These are phyloP conservation scores for Metarhizium robertsii DNA, from an alignment of 2,329 filamentous ascomycete species.

Conservation along the genomic window DNA sequence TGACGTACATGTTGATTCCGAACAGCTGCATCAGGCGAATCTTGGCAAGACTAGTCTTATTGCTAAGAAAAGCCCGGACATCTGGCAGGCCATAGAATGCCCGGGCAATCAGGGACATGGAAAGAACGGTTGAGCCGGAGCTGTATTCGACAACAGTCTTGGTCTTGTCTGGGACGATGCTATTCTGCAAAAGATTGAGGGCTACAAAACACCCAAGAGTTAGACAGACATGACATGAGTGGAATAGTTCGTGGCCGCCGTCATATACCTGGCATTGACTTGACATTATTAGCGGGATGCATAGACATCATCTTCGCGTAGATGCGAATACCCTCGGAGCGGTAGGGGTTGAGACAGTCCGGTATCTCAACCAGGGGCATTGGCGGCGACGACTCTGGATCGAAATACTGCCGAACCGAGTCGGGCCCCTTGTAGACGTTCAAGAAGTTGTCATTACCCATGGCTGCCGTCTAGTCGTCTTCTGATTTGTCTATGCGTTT, in stretches of 20 bases:
- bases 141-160: conserved; percentile 49
- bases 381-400: conserved; percentile 47
- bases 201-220: conserved; percentile 9
- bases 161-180: conserved; percentile 33
- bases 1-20: conserved; percentile 20
- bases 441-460: conserved; percentile 11
- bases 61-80: conserved; percentile 36
- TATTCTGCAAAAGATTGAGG: conserved; percentile 38
- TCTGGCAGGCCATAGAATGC: conserved; percentile 28
- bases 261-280: conserved; percentile 39
- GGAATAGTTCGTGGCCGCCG: too few species aligned
- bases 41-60: conserved; percentile 28
- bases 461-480: background rate
- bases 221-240: background rate
- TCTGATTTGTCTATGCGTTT: background rate
- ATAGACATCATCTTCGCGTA: conserved; percentile 57
- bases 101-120: conserved; percentile 33
- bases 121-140: conserved; percentile 53
- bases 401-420: conserved; percentile 47
- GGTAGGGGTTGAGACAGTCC: conserved; percentile 44
- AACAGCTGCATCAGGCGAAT: conserved; percentile 25
- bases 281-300: conserved; percentile 54
- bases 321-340: conserved; percentile 48
- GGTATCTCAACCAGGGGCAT: conserved; percentile 53
- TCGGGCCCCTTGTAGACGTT: conserved; percentile 51